These are phyloP conservation scores for Volvariella surrecta DNA, from an alignment of 1,284 basidiomycete species.

Conservation along the genomic window DNA sequence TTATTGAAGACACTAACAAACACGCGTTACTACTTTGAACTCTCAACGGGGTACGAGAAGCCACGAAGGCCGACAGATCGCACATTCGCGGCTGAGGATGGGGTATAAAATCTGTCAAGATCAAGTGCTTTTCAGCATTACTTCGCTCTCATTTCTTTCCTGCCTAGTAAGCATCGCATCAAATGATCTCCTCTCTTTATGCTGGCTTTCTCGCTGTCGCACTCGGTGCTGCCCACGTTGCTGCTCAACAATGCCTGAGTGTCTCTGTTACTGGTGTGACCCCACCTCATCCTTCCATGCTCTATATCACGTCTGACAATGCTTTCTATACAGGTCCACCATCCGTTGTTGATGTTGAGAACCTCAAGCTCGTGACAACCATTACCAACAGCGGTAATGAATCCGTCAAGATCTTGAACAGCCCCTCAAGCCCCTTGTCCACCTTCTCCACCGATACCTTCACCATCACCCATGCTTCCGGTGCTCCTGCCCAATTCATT, in stretches of 20 bases:
- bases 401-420: constrained; percentile 35
- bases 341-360: constrained; percentile 27
- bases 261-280: constrained; percentile 18
- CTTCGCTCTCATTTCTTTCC: too few species aligned
- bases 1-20: too few species aligned
- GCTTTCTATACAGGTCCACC: constrained; percentile 21
- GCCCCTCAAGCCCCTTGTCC: constrained; percentile 31
- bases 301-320: neutral
- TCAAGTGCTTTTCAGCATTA: too few species aligned
- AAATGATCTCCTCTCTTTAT: constrained; percentile 24
- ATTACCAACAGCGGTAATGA: constrained; percentile 39
- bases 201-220: constrained; percentile 20
- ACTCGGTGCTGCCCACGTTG: constrained; percentile 21
- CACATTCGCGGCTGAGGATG: too few species aligned
- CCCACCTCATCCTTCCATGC: neutral
- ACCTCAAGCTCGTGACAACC: constrained; percentile 30
- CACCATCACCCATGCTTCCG: constrained; percentile 25
- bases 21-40: too few species aligned
- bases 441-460: constrained; percentile 35
- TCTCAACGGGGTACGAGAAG: too few species aligned
- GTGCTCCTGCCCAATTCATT: constrained; percentile 27
- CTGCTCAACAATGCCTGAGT: constrained; percentile 22
- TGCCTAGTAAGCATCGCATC: too few species aligned
- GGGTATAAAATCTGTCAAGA: too few species aligned
- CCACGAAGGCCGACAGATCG: too few species aligned